Percentiles rank a stretch among this genome's conserved stretches.
phyloP scores from a whole-genome alignment of 495 filamentous ascomycete genomes.

The Tetracladium setigerum region DNA sequence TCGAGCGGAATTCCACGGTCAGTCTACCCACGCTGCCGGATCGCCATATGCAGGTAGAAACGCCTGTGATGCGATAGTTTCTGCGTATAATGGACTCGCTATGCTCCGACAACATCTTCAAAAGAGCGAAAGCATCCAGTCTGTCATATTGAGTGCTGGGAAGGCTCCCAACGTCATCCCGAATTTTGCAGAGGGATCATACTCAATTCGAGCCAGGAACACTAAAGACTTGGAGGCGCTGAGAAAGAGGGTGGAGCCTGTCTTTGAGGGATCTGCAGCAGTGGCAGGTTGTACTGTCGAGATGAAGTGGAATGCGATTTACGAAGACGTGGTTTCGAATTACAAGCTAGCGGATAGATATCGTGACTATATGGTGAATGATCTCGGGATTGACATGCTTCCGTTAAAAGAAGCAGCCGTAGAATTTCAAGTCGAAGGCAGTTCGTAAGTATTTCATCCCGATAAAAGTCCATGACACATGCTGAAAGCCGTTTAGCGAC shows the following conservation, averaged over 20 bases:
- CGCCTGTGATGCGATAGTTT: constrained; percentile 14
- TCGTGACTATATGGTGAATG: constrained; percentile 1
- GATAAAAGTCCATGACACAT: no score
- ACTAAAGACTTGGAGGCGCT: not conserved
- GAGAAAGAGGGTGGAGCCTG: constrained; percentile 3
- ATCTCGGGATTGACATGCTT: constrained; percentile 2
- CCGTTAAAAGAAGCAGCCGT: not conserved
- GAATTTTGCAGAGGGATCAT: constrained; percentile 6
- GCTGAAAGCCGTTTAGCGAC: not conserved
- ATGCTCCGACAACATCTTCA: constrained; percentile 14
- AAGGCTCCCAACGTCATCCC: constrained; percentile 16
- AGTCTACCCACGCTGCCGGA: constrained; percentile 5
- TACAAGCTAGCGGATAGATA: constrained; percentile 2
- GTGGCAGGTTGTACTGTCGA: constrained; percentile 13
- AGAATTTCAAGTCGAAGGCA: not conserved
- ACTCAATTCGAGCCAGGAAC: constrained; percentile 4
- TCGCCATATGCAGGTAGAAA: constrained; percentile 12
- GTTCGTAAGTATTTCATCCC: not conserved
- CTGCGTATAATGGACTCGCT: constrained; percentile 10
- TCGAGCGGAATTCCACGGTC: constrained; percentile 2
- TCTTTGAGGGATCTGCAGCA: constrained; percentile 10
- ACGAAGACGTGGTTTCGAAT: constrained; percentile 11
- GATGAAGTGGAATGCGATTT: constrained; percentile 1
- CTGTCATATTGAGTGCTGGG: constrained; percentile 11
- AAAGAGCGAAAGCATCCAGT: constrained; percentile 12